Evolutionary conservation across 306 rosid genomes (phyloP), one percentile per base, ranked within the genome.

Genomic region (Comarum palustre): DNA sequence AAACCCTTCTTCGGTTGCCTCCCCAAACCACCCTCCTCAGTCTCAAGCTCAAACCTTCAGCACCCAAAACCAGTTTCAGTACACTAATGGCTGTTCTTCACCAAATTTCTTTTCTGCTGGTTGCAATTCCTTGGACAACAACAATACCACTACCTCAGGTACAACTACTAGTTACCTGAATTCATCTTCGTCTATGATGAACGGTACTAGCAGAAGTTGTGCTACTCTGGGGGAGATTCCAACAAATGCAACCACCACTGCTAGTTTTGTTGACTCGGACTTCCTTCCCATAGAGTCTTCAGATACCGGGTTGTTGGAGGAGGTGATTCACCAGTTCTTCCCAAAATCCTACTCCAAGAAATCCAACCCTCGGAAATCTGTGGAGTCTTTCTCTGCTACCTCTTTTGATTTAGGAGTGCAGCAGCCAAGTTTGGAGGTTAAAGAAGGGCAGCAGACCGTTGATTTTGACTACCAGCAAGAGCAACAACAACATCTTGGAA

Each of bases 221-320:
- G 65, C 39, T 14, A 25, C 64, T 58, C 19, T 41, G n/a, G 2
- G 8, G 4, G 39, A 14, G 29, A 60, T 22, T 42, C 29, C 72
- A 25, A 34, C 36, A 14, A 60, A 62, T 6, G 63, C 63, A 25
- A 57, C 36, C 34, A 61, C 63, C 52, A 39, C 31, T 10, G 6
- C 66, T 17, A 3, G 13, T 7, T 32, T 61, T 25, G 72, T 25
- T 8, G 79, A 24, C 12, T 76, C 82, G 0, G 92, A 76, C 8
- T 88, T 88, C 74, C 79, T 90, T 14, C 82, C 89, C 0, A 68
- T 68, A 41, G 92, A 89, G 51, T 68, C 89, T 1, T 82, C 94
- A 0, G 86, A 83, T 77, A 89, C 96, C 1, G 98, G 98, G 0
- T 68, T 93, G 71, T 58, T 93, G 73, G 92, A 93, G 51, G 98